A percentile compares a stretch with the other conserved stretches of the same genome.
Conservation (phyloP, 2,329 filamentous ascomycete species). For the Clonostachys byssicola region DNA sequence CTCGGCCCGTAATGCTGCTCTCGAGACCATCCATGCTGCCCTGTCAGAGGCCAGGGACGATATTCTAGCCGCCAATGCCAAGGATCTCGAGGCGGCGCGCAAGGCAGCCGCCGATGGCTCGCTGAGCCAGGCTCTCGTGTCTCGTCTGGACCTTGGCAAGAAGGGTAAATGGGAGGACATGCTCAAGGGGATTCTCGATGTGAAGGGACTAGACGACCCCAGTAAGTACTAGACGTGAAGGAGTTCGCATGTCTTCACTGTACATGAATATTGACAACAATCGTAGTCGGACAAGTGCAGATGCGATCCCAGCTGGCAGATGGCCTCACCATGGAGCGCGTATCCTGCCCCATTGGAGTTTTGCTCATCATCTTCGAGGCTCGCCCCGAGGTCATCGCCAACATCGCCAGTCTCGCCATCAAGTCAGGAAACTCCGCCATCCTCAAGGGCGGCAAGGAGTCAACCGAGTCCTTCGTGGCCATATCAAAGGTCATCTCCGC, state of each 20-base stretch:
- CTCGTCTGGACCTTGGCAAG: conserved; percentile 80
- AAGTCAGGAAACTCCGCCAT: conserved; percentile 98
- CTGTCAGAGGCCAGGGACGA: conserved; percentile 64
- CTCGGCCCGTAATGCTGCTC: conserved; percentile 74
- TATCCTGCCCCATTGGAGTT: conserved; percentile 95
- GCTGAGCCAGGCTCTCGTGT: conserved; percentile 78
- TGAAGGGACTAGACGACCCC: conserved; percentile 79
- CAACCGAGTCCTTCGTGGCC: conserved; percentile 87
- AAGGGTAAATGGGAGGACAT: conserved; percentile 96
- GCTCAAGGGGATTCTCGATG: conserved; percentile 90
- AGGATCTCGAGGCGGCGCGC: conserved; percentile 72
- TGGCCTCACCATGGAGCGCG: conserved; percentile 76
- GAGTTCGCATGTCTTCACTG: background rate
- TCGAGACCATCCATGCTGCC: conserved; percentile 79
- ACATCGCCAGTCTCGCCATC: conserved; percentile 91
- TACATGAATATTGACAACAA: conserved; percentile 19
- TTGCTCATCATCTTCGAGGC: conserved; percentile 98
- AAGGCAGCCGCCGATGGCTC: conserved; percentile 70
- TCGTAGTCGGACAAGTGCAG: conserved; percentile 71
- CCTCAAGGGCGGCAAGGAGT: conserved; percentile 95
- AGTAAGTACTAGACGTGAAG: conserved; percentile 45
- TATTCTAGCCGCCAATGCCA: conserved; percentile 83
- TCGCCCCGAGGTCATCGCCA: conserved; percentile 95
- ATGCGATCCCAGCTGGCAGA: conserved; percentile 84
- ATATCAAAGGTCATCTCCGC: conserved; percentile 82